Evolutionary conservation across 2,329 filamentous ascomycete genomes (phyloP).

Genomic region (Epichloe bromicola): DNA sequence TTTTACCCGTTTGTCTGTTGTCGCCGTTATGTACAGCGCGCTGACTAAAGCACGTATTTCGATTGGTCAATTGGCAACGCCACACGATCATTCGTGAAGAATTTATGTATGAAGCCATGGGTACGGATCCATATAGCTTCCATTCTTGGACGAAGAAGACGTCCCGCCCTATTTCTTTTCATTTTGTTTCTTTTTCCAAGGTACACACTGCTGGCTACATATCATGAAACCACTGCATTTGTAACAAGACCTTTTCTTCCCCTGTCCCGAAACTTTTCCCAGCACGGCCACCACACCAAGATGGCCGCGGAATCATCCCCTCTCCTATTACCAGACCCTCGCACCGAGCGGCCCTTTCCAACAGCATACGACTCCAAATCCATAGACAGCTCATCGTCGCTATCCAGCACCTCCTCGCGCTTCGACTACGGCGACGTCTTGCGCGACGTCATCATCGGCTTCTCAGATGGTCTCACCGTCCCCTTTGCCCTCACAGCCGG

Average conservation of each 20-base stretch:
- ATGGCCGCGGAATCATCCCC: conserved; percentile 18
- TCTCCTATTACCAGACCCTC: conserved; percentile 18
- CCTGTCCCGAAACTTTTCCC: too few species aligned
- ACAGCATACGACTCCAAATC: conserved; percentile 13
- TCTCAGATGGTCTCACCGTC: conserved; percentile 67
- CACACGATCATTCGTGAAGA: not conserved
- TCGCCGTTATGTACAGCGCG: conserved; percentile 13
- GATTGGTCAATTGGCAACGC: conserved; percentile 14
- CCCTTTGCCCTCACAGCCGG: conserved; percentile 70
- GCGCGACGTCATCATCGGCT: conserved; percentile 58
- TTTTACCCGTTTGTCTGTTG: too few species aligned
- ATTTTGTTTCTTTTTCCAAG: not conserved
- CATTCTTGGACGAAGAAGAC: too few species aligned
- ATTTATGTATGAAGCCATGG: too few species aligned
- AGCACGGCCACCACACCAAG: not conserved
- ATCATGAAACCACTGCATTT: too few species aligned
- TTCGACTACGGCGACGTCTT: conserved; percentile 32
- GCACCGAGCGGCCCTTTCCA: conserved; percentile 13
- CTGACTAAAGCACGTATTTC: conserved; percentile 20
- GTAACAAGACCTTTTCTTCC: too few species aligned
- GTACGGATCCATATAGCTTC: not conserved
- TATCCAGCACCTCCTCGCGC: conserved; percentile 10
- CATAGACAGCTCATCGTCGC: conserved; percentile 10
- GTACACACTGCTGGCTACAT: too few species aligned
- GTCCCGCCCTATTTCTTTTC: too few species aligned